Conservation (phyloP, 176 grass and related monocot genomes). For the Phyllostachys edulis region DNA sequence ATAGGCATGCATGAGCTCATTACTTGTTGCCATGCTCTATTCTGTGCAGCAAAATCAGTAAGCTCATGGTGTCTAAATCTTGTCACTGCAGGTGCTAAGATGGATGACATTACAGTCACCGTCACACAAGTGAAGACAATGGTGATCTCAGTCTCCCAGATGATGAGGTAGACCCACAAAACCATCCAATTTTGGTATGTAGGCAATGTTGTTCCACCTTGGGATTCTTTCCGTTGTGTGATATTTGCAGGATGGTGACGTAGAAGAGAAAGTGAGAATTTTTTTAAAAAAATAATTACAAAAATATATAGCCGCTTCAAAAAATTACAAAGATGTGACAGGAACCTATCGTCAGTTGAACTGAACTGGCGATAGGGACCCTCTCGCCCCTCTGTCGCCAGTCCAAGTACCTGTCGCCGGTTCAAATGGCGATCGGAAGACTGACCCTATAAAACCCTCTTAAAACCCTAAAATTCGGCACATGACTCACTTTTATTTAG, state of each 20-base stretch:
- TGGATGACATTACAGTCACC: slow-evolving; percentile 90
- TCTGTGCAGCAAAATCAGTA: not conserved
- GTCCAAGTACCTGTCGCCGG: no score
- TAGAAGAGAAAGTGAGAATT: not conserved
- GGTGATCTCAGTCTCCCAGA: slow-evolving; percentile 8
- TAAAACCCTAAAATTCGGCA: no score
- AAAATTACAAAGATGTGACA: no score
- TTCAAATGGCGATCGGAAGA: no score
- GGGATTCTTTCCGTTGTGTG: not conserved
- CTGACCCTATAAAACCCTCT: no score
- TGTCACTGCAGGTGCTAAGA: slow-evolving; percentile 71
- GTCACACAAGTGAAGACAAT: slow-evolving; percentile 58
- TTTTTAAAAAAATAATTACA: no score
- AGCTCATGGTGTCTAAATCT: not conserved
- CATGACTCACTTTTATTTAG: no score
- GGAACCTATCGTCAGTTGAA: no score
- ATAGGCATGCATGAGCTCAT: slow-evolving; percentile 43
- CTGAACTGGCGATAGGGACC: no score
- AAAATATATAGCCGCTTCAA: no score
- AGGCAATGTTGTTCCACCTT: not conserved
- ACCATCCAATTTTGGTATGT: not conserved
- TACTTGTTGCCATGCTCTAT: not conserved
- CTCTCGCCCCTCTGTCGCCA: no score
- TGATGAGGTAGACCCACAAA: slow-evolving; percentile 34
- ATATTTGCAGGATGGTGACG: slow-evolving; percentile 19